These are phyloP conservation scores for Pseudogymnoascus sp. DNA, from an alignment of 2,329 filamentous ascomycete species.

Conservation along the genomic window DNA sequence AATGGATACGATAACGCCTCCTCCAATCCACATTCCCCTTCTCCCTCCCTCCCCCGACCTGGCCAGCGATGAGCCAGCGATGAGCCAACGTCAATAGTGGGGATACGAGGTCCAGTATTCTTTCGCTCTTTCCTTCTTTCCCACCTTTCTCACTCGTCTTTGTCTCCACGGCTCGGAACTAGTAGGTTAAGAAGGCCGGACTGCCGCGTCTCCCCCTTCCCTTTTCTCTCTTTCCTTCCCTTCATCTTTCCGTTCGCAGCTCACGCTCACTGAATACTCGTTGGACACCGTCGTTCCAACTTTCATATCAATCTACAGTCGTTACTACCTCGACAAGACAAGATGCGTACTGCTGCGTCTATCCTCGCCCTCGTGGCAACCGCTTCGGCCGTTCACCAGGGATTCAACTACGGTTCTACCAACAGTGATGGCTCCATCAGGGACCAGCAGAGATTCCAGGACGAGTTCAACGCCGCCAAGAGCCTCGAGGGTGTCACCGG, in stretches of 20 bases:
- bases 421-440: conserved; percentile 53
- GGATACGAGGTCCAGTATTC: conserved; percentile 5
- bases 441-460: conserved; percentile 56
- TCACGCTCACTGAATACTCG: neutral
- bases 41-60: neutral
- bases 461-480: conserved; percentile 59
- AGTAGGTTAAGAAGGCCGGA: neutral
- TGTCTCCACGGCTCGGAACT: neutral
- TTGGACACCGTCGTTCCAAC: neutral
- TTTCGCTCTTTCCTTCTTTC: conserved; percentile 1
- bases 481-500: conserved; percentile 53
- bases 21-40: neutral
- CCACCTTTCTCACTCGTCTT: neutral
- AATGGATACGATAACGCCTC: conserved; percentile 1
- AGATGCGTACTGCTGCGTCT: conserved; percentile 23
- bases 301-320: neutral
- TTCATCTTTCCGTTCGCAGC: neutral
- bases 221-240: neutral
- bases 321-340: conserved; percentile 11
- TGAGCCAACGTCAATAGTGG: neutral
- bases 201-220: neutral
- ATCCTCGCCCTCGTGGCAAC: conserved; percentile 24
- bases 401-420: conserved; percentile 68
- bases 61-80: neutral
- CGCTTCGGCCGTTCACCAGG: conserved; percentile 39